phyloP scores from a whole-genome alignment of 163 green algal genomes.

The Prototheca cutis region DNA sequence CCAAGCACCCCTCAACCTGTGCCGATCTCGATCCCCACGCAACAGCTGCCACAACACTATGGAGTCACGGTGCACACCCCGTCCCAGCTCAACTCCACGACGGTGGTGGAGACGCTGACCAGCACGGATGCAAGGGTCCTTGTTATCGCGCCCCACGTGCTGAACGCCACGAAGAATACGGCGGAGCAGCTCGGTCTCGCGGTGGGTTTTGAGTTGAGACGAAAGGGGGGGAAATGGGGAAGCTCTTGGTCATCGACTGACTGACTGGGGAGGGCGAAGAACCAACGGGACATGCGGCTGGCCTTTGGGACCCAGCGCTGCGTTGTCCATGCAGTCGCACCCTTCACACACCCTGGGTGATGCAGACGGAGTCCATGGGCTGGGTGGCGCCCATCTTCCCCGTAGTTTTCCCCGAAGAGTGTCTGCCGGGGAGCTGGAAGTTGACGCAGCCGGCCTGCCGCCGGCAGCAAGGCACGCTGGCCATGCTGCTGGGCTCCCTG shows the following conservation, averaged over 20 bases:
- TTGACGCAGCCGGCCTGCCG: slow-evolving; percentile 9
- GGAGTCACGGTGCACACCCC: slow-evolving; percentile 24
- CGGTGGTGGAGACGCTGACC: background rate
- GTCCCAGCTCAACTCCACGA: slow-evolving; percentile 5
- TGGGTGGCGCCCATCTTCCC: slow-evolving; percentile 31
- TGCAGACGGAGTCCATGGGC: slow-evolving; percentile 5
- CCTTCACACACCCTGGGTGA: background rate
- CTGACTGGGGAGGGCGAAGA: too few species aligned
- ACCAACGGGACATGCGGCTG: too few species aligned
- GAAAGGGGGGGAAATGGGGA: too few species aligned
- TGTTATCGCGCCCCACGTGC: slow-evolving; percentile 26
- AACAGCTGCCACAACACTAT: slow-evolving; percentile 21
- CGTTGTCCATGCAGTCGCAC: too few species aligned
- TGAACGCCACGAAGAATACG: too few species aligned
- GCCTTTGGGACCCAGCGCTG: too few species aligned
- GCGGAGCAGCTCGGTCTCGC: too few species aligned
- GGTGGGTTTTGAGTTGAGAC: too few species aligned
- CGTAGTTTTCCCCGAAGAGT: slow-evolving; percentile 27
- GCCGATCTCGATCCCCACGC: background rate
- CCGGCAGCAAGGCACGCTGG: too few species aligned
- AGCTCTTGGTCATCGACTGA: too few species aligned
- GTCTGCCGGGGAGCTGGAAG: slow-evolving; percentile 11
- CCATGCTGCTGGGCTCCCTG: too few species aligned
- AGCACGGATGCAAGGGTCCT: slow-evolving; percentile 9
- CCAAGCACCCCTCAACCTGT: background rate